phyloP scores from a whole-genome alignment of 305 asterid genomes.

The Stenogyne calaminthoides region DNA sequence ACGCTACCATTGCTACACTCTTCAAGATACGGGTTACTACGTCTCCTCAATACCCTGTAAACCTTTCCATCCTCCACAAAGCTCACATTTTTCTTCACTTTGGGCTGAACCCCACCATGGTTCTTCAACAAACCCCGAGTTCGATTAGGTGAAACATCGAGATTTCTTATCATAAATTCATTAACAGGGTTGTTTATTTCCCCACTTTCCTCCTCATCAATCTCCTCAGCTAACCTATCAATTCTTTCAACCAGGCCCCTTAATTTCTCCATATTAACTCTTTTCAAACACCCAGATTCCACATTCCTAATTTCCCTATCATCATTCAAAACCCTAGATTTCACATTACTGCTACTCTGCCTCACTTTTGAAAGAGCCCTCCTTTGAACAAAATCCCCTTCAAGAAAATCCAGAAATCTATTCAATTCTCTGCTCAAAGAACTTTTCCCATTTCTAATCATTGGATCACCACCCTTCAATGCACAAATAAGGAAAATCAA shows the following conservation, averaged over 20 bases:
- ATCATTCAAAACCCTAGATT: conserved; percentile 32
- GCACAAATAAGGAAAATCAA: not conserved
- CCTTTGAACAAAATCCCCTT: conserved; percentile 39
- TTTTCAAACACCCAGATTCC: conserved; percentile 28
- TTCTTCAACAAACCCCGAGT: conserved; percentile 32
- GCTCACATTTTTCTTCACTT: conserved; percentile 62
- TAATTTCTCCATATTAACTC: conserved; percentile 40
- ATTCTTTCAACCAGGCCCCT: conserved; percentile 49
- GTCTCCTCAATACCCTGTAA: conserved; percentile 33
- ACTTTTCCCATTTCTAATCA: conserved; percentile 78
- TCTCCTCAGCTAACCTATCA: conserved; percentile 45
- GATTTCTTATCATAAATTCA: conserved; percentile 27
- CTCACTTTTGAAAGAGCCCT: conserved; percentile 38
- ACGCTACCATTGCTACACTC: conserved; percentile 35
- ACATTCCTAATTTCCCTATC: conserved; percentile 30
- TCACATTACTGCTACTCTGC: conserved; percentile 32
- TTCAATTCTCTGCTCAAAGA: conserved; percentile 57
- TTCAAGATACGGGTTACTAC: conserved; percentile 21
- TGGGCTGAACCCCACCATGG: conserved; percentile 40
- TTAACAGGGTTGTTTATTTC: conserved; percentile 31
- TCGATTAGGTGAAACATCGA: conserved; percentile 13
- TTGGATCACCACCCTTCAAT: conserved; percentile 77
- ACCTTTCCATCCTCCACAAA: conserved; percentile 60
- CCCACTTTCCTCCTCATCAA: conserved; percentile 44
- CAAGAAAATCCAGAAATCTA: conserved; percentile 51